phyloP scores from a whole-genome alignment of 2,329 filamentous ascomycete species.

The Alternaria metachromatica region DNA sequence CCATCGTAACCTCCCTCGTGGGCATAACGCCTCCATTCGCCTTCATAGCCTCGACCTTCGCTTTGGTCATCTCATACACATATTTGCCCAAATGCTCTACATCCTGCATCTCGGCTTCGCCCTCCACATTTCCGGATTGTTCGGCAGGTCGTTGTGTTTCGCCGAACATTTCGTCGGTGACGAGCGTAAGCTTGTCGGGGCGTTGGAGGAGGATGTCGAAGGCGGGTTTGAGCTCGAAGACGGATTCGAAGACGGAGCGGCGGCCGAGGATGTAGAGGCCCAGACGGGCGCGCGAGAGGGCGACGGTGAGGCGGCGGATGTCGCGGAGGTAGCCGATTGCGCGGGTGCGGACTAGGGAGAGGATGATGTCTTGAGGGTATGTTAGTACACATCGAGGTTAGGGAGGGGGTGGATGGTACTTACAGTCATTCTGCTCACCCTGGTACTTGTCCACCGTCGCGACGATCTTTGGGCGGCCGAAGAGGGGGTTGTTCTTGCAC shows the following conservation, averaged over 20 bases:
- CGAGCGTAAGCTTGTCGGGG: slow-evolving; percentile 81
- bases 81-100: slow-evolving; percentile 96
- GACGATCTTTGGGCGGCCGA: slow-evolving; percentile 87
- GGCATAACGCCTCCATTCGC: slow-evolving; percentile 45
- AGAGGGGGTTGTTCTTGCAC: slow-evolving; percentile 82
- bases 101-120: slow-evolving; percentile 76
- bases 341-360: slow-evolving; percentile 88
- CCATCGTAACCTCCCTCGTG: slow-evolving; percentile 47
- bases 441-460: slow-evolving; percentile 99
- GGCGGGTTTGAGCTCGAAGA: slow-evolving; percentile 84
- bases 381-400: slow-evolving; percentile 9
- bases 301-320: slow-evolving; percentile 90
- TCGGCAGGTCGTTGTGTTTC: slow-evolving; percentile 64
- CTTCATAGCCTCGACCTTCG: slow-evolving; percentile 67
- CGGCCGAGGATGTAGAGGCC: slow-evolving; percentile 93
- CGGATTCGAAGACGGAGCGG: slow-evolving; percentile 84
- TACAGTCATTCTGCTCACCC: slow-evolving; percentile 98
- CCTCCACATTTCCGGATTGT: slow-evolving; percentile 47
- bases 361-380: slow-evolving; percentile 74
- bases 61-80: slow-evolving; percentile 92
- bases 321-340: slow-evolving; percentile 92
- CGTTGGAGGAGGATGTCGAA: slow-evolving; percentile 79
- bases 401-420: slow-evolving; percentile 51
- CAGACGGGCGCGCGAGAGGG: slow-evolving; percentile 87
- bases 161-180: slow-evolving; percentile 82